Conservation (phyloP, 371 early-diverging fungal species). For the Mucor sp. region DNA sequence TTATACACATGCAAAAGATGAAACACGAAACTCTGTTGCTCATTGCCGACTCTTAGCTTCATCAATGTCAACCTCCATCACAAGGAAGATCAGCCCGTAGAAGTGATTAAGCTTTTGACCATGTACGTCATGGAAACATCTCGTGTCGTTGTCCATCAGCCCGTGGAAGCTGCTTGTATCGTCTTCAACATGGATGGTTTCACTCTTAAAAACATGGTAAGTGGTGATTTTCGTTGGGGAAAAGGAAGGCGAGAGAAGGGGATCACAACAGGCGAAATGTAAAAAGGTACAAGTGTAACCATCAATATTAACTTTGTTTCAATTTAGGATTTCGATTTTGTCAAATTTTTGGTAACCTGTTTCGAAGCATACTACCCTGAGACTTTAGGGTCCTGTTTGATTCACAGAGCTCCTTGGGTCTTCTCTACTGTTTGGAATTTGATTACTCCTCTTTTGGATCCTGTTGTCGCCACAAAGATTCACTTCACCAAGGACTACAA, state of each 20-base stretch:
- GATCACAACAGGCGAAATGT: neutral
- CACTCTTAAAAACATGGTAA: constrained; percentile 76
- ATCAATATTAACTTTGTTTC: neutral
- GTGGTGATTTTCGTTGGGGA: neutral
- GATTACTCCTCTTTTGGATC: constrained; percentile 86
- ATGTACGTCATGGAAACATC: constrained; percentile 79
- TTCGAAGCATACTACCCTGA: constrained; percentile 93
- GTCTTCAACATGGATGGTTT: constrained; percentile 88
- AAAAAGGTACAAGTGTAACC: neutral
- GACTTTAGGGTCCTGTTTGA: constrained; percentile 72
- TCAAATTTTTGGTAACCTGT: constrained; percentile 79
- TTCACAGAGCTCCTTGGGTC: constrained; percentile 88
- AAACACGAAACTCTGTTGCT: neutral
- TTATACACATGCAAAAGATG: constrained; percentile 8
- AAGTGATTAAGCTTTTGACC: constrained; percentile 55
- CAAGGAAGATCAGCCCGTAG: constrained; percentile 47
- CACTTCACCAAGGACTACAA: constrained; percentile 69
- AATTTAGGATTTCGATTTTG: constrained; percentile 67
- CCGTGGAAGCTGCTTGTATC: constrained; percentile 34
- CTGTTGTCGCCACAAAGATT: constrained; percentile 89
- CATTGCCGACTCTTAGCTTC: constrained; percentile 32
- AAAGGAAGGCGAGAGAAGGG: neutral
- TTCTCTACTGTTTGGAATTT: constrained; percentile 81
- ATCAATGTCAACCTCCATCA: constrained; percentile 58
- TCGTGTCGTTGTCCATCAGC: constrained; percentile 70